Evolutionary conservation across 139 green algal species (phyloP), one percentile per base, ranked within the genome.

Genomic region (Coccomyxa sp.): DNA sequence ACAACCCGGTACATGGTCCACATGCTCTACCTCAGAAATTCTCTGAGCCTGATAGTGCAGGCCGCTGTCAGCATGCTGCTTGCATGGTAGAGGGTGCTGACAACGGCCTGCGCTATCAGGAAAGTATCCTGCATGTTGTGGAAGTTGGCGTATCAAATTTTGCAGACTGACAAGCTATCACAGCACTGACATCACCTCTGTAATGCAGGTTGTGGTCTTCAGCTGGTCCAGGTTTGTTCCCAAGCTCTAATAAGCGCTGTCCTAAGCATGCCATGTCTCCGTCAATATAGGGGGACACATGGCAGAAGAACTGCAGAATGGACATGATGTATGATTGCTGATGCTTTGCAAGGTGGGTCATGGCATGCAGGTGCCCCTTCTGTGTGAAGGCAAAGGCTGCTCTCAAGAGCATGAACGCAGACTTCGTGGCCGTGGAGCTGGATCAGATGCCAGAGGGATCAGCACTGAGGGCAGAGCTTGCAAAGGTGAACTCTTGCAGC

Each of bases 1-100:
- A 64, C 50, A 64, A 64, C 50, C 50, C 50, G 50, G 50, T 64
- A 64, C n/a, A n/a, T n/a, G n/a, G n/a, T n/a, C n/a, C n/a, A n/a
- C n/a, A n/a, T 64, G 50, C 50, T 64, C 5, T 6, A 64, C 18
- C 27, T 22, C 50, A 64, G 27, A 22, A 22, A 31, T 64, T 18
- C 27, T 64, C 3, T 64, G 50, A 31, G 50, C 18, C 50, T 64
- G n/a, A n/a, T n/a, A n/a, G n/a, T n/a, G n/a, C n/a, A n/a, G n/a
- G n/a, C n/a, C n/a, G n/a, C n/a, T n/a, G n/a, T n/a, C n/a, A n/a
- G n/a, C n/a, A n/a, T n/a, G n/a, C n/a, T n/a, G n/a, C n/a, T n/a
- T n/a, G n/a, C n/a, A n/a, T n/a, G n/a, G n/a, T n/a, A n/a, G n/a
- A n/a, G n/a, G n/a, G n/a, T n/a, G n/a, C n/a, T n/a, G n/a, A n/a